Base-by-base conservation (phyloP, 495 filamentous ascomycete species). In the Lineolata rhizophorae region DNA sequence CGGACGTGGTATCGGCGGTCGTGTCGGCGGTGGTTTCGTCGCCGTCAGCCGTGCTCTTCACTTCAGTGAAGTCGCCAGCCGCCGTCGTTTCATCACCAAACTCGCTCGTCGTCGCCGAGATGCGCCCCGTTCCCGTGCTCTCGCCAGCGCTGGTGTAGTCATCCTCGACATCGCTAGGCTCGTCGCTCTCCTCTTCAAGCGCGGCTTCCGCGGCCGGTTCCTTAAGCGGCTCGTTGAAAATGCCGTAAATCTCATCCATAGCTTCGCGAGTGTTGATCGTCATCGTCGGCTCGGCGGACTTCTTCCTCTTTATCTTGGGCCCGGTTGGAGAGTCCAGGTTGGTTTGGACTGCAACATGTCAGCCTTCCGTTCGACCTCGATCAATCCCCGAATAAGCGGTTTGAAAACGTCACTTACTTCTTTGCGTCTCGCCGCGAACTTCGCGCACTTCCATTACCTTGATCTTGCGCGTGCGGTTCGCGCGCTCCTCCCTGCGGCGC, bases 221-320 rank as follows among this genome's bases (percentile, higher is more conserved):
- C 42, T 78, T 68, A 28, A 92, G 50, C 5, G 90, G 85, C 29
- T 90, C 80, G 44, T 87, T 95, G 55, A 97, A 95, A 25, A 97
- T 72, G 37, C 77, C 80, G 50, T 95, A 91, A 30, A 97, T 94
- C 39, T 95, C 90, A 45, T 95, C 84, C 30, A 82, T 93, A 1
- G 87, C 87, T 32, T 84, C 85, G 31, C 70, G 79, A 12, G 87
- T 97, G 46, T 94, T 79, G 39, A 97, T 65, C 1, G 87, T 97
- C 84, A 97, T 94, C 1, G 87, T 97, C 17, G 82, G 79, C 46
- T 92, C 82, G 2, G 64, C 51, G 9, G 66, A 63, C 48, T 74
- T 78, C 55, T 79, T 84, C 29, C 67, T 61, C 27, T 64, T 72
- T 18, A 81, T 62, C 48, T 82, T 91, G 1, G 69, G 68, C 10